phyloP scores from a whole-genome alignment of 2,329 filamentous ascomycete species.

The Blastomyces parvus region DNA sequence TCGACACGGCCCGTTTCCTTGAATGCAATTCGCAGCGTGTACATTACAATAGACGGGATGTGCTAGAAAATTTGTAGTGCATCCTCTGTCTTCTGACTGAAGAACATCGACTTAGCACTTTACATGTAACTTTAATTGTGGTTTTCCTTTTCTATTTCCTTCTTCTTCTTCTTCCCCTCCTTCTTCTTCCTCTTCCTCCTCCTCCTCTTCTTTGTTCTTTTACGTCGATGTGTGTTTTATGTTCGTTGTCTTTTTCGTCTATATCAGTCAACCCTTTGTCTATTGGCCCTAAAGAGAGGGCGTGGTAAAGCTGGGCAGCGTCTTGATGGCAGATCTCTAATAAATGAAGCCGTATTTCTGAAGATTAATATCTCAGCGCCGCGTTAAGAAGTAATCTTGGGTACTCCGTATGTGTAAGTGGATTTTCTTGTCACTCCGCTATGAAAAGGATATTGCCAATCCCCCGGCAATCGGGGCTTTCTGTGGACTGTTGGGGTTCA shows the following conservation, averaged over 20 bases:
- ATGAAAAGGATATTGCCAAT: neutral
- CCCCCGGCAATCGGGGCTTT: neutral
- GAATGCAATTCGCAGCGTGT: neutral
- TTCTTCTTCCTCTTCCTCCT: no score
- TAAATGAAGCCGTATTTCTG: neutral
- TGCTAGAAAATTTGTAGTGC: constrained; percentile 2
- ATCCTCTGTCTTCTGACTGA: constrained; percentile 1
- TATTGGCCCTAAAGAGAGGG: neutral
- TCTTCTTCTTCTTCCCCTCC: no score
- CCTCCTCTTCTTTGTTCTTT: neutral
- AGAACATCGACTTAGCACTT: neutral
- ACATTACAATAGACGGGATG: constrained; percentile 7
- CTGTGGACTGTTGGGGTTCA: neutral
- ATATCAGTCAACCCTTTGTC: neutral
- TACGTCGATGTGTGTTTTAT: neutral
- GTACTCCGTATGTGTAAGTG: no score
- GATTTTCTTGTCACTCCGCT: no score
- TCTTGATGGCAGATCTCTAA: neutral
- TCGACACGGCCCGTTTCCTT: constrained; percentile 6
- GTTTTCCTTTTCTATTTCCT: neutral
- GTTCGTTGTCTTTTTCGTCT: neutral
- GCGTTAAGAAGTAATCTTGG: neutral
- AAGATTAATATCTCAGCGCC: neutral
- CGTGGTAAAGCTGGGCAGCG: neutral
- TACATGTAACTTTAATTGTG: neutral